Evolutionary conservation across 441 rosid genomes (phyloP), one percentile per base, ranked within the genome.

Genomic region (Erodium trifolium): DNA sequence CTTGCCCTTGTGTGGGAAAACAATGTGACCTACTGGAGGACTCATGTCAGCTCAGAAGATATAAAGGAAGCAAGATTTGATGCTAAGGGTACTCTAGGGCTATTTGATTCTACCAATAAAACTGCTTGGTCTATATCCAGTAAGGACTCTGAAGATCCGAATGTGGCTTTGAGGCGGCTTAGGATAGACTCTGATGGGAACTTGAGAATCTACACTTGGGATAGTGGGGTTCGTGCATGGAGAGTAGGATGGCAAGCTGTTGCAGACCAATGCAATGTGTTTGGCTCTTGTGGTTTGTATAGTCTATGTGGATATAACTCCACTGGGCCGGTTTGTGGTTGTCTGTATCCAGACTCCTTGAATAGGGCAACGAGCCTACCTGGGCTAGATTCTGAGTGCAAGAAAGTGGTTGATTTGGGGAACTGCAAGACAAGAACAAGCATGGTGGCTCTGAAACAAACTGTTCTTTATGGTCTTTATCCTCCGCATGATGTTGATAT

Each of bases 251-350:
- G 82, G 84, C 81, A 79, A 74, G 85, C 81, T 4, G 81, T 77
- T 73, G 81, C 78, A 70, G 79, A 77, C 65, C 85, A 79, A 71
- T 82, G 85, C 19, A 27, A 73, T 29, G 81, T 77, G 59, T 82
- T 82, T 67, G 85, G 81, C 59, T 69, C 78, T 59, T 82, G 85
- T 73, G 82, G 81, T 73, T 71, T 79, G 73, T 79, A 82, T 68
- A 75, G 82, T 49, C 4, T 77, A 29, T 79, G 82, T 63, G 72
- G 75, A 29, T 77, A 77, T 51, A 77, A 79, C 63, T 71, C 75
- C 41, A 67, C 77, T 0, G 79, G 74, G 13, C 70, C 81, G 63
- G 59, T 79, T 69, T 82, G 82, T 68, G 73, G 71, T 65, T 79
- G 79, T 69, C 76, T 72, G 29, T 65, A 69, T 41, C 70, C 70